Conservation (phyloP, 352 stramenopile species). For the Pythium oligandrum region DNA sequence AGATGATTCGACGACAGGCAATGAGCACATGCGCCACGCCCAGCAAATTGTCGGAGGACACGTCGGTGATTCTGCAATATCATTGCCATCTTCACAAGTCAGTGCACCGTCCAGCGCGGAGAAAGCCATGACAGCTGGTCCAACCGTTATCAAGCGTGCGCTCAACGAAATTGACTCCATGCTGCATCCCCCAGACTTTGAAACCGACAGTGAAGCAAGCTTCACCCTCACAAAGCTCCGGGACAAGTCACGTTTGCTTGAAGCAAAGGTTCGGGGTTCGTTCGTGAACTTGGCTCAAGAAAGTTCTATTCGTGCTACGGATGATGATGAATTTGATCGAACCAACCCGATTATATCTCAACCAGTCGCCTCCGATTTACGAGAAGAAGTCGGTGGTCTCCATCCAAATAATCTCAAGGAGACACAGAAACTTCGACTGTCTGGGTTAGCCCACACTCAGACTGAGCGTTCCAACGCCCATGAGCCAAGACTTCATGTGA, state of each 20-base stretch:
- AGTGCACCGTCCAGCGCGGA: constrained; percentile 9
- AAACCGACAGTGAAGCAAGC: constrained; percentile 7
- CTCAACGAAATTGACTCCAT: constrained; percentile 21
- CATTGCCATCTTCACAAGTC: neutral
- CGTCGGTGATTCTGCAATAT: neutral
- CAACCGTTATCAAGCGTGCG: constrained; percentile 14
- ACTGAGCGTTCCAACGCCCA: too few relatives aligned
- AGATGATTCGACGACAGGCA: neutral
- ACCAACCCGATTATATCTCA: too few relatives aligned
- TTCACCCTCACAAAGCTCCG: constrained; percentile 10
- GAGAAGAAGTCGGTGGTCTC: too few relatives aligned
- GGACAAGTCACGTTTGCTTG: neutral
- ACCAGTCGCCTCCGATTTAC: too few relatives aligned
- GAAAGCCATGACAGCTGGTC: constrained; percentile 17
- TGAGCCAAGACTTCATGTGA: too few relatives aligned
- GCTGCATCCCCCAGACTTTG: constrained; percentile 4
- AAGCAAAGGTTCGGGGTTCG: neutral
- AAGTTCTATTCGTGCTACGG: too few relatives aligned
- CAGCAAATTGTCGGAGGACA: constrained; percentile 10
- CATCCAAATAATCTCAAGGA: too few relatives aligned
- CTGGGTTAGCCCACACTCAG: too few relatives aligned
- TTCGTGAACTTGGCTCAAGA: too few relatives aligned
- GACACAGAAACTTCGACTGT: too few relatives aligned
- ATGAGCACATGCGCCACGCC: constrained; percentile 3
- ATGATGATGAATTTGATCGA: too few relatives aligned